Percentiles rank a stretch among this genome's conserved stretches.
Conservation (phyloP, 805 yeast genomes). For the Millerozyma miso region DNA sequence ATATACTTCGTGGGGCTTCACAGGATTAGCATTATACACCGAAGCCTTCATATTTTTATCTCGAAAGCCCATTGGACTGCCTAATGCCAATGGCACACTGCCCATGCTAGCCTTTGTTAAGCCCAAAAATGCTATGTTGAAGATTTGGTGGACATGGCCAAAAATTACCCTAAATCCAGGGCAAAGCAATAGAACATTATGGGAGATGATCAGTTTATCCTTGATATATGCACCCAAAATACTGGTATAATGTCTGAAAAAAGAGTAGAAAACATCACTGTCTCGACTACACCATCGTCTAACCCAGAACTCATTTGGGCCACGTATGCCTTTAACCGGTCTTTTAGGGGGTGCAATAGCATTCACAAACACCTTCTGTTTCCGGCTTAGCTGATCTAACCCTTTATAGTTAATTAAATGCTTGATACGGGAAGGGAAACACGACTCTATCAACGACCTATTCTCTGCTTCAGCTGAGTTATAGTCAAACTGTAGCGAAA, state of each 20-base stretch:
- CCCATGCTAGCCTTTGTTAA: constrained; percentile 13
- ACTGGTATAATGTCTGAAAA: constrained; percentile 53
- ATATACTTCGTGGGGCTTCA: constrained; percentile 29
- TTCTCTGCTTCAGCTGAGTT: background rate
- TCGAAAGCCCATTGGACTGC: background rate
- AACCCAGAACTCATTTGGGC: constrained; percentile 62
- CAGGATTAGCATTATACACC: constrained; percentile 4
- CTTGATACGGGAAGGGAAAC: constrained; percentile 28
- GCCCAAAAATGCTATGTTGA: constrained; percentile 26
- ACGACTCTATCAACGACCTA: constrained; percentile 1
- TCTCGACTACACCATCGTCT: constrained; percentile 56
- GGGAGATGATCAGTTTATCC: constrained; percentile 1
- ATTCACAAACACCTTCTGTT: constrained; percentile 26
- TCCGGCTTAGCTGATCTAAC: constrained; percentile 24
- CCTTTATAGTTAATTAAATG: constrained; percentile 31
- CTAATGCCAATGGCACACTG: background rate
- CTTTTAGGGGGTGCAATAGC: constrained; percentile 37
- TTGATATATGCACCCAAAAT: constrained; percentile 15
- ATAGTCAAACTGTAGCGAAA: constrained; percentile 3
- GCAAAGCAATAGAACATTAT: constrained; percentile 13
- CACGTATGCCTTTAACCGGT: constrained; percentile 46
- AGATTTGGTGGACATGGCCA: constrained; percentile 44
- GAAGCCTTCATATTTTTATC: constrained; percentile 5
- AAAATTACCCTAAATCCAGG: constrained; percentile 47
- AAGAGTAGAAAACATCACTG: constrained; percentile 56